Base-by-base conservation (phyloP, 2,329 filamentous ascomycete species). In the Pseudocercospora cruenta region DNA sequence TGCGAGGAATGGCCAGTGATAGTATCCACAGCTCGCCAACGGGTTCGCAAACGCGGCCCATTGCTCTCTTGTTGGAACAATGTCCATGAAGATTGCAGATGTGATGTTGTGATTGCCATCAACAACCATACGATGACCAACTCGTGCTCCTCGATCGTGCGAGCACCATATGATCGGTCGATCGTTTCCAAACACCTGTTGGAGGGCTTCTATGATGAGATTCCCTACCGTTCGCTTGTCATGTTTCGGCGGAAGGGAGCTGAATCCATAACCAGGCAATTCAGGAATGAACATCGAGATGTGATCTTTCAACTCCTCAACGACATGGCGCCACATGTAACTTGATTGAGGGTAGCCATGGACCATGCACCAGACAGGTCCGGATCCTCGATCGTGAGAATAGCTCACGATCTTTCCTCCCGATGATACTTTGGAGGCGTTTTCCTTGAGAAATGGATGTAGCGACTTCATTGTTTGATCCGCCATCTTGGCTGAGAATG, bases 1-100 rank as follows among this genome's bases (percentile, higher is more conserved):
- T 10, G 84, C 83, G 7, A 86, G 77, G 45, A 86, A 79, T 2
- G 83, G 78, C 84, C 84, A 86, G 75, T 86, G 83, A 72, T 81
- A 85, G 70, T 81, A 82, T 1, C 74, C 76, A 4, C 72, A 71
- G n/a, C 76, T 73, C 19, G 78, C 76, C 1, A 69, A 68, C 8
- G 82, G 78, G 59, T 80, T 70, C 6, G 75, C 63, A 67, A 84
- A 82, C 2, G 74, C 75, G 4, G 73, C 67, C 80, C 82, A 86
- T 74, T 84, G 82, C 3, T 77, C 75, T 21, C 78, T 70, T 5
- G 82, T 84, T 5, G 82, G 84, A 1, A 85, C 78, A 65, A 85
- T 85, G 71, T 86, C 84, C 19, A 84, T 74, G 14, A 85, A 69
- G 21, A 81, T 76, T 1, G 78, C 74, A 7, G 80, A 80, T 2